phyloP scores from a whole-genome alignment of 2,329 filamentous ascomycete species.

The Fusarium brachygibbosum region DNA sequence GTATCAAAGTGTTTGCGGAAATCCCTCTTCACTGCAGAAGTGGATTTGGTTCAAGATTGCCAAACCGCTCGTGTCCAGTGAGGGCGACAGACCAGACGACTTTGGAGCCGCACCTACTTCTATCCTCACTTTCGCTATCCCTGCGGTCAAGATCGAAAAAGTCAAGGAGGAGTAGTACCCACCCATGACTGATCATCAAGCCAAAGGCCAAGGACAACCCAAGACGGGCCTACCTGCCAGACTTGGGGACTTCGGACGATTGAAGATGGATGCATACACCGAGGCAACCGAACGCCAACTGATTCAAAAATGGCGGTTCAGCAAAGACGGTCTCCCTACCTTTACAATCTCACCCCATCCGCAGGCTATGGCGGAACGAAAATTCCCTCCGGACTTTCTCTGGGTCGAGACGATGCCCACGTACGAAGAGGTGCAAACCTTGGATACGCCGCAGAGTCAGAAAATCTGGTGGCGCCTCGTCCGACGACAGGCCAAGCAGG shows the following conservation, averaged over 20 bases:
- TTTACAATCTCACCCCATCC: slow-evolving; percentile 41
- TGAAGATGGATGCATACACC: slow-evolving; percentile 20
- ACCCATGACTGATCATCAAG: slow-evolving; percentile 19
- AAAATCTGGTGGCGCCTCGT: slow-evolving; percentile 35
- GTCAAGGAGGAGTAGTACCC: slow-evolving; percentile 44
- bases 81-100: slow-evolving; percentile 10
- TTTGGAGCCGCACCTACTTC: slow-evolving; percentile 25
- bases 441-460: background rate
- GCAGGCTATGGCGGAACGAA: background rate
- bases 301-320: slow-evolving; percentile 37
- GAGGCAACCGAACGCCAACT: slow-evolving; percentile 19
- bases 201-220: background rate
- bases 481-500: slow-evolving; percentile 3
- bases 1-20: background rate
- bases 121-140: slow-evolving; percentile 41
- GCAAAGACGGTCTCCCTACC: slow-evolving; percentile 43
- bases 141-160: slow-evolving; percentile 32
- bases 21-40: slow-evolving; percentile 3
- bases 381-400: slow-evolving; percentile 37
- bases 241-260: slow-evolving; percentile 30
- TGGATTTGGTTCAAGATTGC: slow-evolving; percentile 48
- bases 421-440: background rate
- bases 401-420: slow-evolving; percentile 5
- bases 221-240: background rate
- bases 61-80: slow-evolving; percentile 34